A percentile compares a stretch with the other conserved stretches of the same genome.
Evolutionary conservation across 2,329 filamentous ascomycete genomes (phyloP).

Genomic region (Fusarium phyllophilum): DNA sequence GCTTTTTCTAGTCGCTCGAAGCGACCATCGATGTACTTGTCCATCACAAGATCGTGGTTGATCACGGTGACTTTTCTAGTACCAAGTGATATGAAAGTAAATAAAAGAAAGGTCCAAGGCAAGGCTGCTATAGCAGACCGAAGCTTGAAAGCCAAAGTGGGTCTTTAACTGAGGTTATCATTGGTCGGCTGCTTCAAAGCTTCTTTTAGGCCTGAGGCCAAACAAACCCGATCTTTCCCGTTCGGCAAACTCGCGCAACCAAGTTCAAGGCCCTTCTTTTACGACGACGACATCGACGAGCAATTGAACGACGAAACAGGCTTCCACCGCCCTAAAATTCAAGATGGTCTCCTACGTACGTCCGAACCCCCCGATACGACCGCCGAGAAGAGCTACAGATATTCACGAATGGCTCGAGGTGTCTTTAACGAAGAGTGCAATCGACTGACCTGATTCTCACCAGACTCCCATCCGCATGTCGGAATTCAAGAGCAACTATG

Average conservation of each 20-base stretch:
- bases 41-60: slow-evolving; percentile 57
- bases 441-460: slow-evolving; percentile 46
- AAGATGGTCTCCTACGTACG: slow-evolving; percentile 56
- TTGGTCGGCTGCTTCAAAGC: slow-evolving; percentile 27
- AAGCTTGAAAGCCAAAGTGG: slow-evolving; percentile 40
- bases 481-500: slow-evolving; percentile 70
- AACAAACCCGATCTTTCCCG: slow-evolving; percentile 49
- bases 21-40: slow-evolving; percentile 68
- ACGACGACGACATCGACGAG: slow-evolving; percentile 46
- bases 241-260: slow-evolving; percentile 49
- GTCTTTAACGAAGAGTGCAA: background rate
- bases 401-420: slow-evolving; percentile 16
- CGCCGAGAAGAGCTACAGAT: background rate
- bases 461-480: slow-evolving; percentile 60
- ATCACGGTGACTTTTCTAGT: background rate
- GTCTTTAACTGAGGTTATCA: background rate
- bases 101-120: slow-evolving; percentile 9
- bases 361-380: background rate
- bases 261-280: slow-evolving; percentile 36
- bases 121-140: slow-evolving; percentile 19
- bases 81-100: background rate
- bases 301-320: slow-evolving; percentile 51
- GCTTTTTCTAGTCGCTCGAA: slow-evolving; percentile 75
- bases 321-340: slow-evolving; percentile 46
- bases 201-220: slow-evolving; percentile 48